Evolutionary conservation across 2,329 filamentous ascomycete genomes (phyloP).

Genomic region (Neofusicoccum parvum): DNA sequence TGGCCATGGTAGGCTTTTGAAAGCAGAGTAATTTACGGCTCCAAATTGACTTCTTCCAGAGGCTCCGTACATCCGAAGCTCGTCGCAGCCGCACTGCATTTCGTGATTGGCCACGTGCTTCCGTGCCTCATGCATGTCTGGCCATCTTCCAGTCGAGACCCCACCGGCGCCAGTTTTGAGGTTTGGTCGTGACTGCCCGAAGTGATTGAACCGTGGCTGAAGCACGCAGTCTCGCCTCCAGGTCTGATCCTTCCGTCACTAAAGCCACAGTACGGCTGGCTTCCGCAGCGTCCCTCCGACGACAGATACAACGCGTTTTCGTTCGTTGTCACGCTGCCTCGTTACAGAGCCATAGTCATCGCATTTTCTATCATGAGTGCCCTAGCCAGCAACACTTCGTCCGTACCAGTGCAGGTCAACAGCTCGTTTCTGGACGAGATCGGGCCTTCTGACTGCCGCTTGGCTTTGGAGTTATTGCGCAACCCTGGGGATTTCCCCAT

Average conservation of each 20-base stretch:
- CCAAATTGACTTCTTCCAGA: not conserved
- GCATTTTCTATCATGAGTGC: too few species aligned
- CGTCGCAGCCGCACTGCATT: not conserved
- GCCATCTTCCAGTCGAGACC: too few species aligned
- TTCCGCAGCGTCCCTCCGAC: too few species aligned
- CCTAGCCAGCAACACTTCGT: not conserved
- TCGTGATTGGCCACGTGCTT: too few species aligned
- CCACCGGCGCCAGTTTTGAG: too few species aligned
- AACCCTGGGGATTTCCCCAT: not conserved
- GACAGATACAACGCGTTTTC: too few species aligned
- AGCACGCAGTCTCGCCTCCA: too few species aligned
- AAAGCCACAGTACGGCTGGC: too few species aligned
- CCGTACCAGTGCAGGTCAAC: not conserved
- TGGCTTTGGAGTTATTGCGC: not conserved
- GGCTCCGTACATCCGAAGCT: not conserved
- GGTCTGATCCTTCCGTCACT: too few species aligned
- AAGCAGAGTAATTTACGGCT: not conserved
- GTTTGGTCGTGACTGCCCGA: too few species aligned
- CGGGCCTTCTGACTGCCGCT: not conserved
- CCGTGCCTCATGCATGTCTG: too few species aligned
- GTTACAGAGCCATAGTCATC: not conserved
- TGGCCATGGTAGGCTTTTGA: slow-evolving; percentile 3
- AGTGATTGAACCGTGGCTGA: too few species aligned
- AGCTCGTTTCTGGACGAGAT: not conserved
- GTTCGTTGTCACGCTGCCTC: not conserved